Base-by-base conservation (phyloP, 176 grass and related monocot species). In the Elaeis guineensis region DNA sequence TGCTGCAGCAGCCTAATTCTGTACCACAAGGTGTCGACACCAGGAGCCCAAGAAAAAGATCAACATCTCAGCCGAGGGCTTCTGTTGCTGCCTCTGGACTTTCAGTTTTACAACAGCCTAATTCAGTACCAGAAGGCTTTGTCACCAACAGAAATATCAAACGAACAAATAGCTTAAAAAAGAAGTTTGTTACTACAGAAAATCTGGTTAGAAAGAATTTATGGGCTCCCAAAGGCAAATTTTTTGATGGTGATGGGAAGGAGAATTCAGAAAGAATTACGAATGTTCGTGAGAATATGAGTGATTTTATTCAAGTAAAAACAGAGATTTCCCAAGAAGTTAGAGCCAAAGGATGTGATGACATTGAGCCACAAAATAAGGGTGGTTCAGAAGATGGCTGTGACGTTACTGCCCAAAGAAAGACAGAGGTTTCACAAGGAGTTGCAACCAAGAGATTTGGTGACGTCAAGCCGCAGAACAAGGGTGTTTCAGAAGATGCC, bases 231-330 rank as follows among this genome's bases (percentile, higher is more conserved):
- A 77, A 65, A 72, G 69, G 56, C 22, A 85, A 77, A 69, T 62
- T 59, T 17, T 26, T 19, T 4, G 19, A 55, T 39, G 72, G 76
- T 58, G 50, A 35, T 48, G 82, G 72, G 18, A 90, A 90, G 58
- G 82, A 90, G 54, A 90, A 90, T 73, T 72, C 72, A 57, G 67
- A 73, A 49, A 79, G 74, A 26, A 75, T 61, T 30, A 65, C 64
- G 21, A 78, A 73, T 54, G 59, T 49, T 17, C 78, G 67, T 68
- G 35, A 44, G 32, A 28, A 32, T 75, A 18, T 48, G 4, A 54
- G 32, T 22, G 52, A 52, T 18, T 3, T 24, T 28, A 19, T 29
- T 25, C 6, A 21, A 6, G 39, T 21, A 3, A 44, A 35, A 39
- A 44, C n/a, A 56, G 26, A 55, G 65, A 17, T 68, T n/a, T 24